Percentiles rank a stretch among this genome's conserved stretches.
Conservation (phyloP, 2,329 filamentous ascomycete genomes). For the Teratosphaeria viscida region DNA sequence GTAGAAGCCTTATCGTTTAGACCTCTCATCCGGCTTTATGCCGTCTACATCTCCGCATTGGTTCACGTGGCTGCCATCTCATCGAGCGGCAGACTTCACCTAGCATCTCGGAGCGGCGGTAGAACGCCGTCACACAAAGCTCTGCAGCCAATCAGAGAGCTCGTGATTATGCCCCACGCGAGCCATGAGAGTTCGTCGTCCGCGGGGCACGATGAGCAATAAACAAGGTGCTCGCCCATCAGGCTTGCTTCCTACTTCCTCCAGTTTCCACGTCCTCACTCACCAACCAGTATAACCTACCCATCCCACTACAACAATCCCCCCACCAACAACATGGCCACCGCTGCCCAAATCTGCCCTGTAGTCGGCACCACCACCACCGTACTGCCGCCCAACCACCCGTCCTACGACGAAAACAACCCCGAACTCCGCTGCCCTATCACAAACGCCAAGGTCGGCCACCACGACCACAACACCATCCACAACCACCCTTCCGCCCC, state of each 20-base stretch:
- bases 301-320: background rate
- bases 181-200: background rate
- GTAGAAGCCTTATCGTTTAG: background rate
- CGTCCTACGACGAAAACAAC: slow-evolving; percentile 28
- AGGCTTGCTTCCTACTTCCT: background rate
- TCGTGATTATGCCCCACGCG: background rate
- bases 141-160: background rate
- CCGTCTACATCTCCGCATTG: background rate
- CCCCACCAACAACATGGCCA: slow-evolving; percentile 5
- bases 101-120: background rate
- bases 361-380: slow-evolving; percentile 34
- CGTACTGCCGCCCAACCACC: slow-evolving; percentile 35
- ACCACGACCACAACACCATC: slow-evolving; percentile 32
- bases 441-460: slow-evolving; percentile 35
- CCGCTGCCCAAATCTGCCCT: slow-evolving; percentile 20
- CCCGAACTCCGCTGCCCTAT: slow-evolving; percentile 36
- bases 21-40: background rate
- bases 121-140: background rate
- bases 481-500: slow-evolving; percentile 32
- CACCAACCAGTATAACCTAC: background rate
- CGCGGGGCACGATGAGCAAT: background rate
- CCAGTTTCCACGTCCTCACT: background rate
- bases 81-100: background rate
- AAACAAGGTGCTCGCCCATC: background rate
- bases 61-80: background rate